Base-by-base conservation (phyloP, 306 rosid genomes). In the Trifolium repens region DNA sequence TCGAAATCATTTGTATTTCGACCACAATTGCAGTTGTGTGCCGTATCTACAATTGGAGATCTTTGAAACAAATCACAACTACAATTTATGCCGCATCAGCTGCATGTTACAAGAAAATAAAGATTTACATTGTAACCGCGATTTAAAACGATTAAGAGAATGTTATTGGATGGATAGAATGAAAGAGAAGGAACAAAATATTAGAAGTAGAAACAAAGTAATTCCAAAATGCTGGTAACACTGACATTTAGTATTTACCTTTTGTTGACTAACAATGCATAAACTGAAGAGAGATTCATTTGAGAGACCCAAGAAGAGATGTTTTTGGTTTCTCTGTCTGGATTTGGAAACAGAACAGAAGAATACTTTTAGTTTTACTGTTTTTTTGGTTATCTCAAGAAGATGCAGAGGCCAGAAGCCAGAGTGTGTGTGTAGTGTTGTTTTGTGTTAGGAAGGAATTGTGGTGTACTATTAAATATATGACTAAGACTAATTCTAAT, bases 251-350 rank as follows among this genome's bases (percentile, higher is more conserved):
- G 64, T 58, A 58, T 58, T 58, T 58, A 81, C 81, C 87, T 61
- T 59, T 7, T 59, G 65, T 59, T 59, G 17, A 59, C 37, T 26
- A 59, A 12, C 24, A 79, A 67, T 55, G 61, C 77, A 47, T 24
- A 73, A 63, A 74, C 14, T 80, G 83, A 83, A 79, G 84, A 53
- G 75, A 73, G 87, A 59, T 68, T 58, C 64, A 26, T 58, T 78
- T 83, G 82, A 89, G 86, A 81, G 69, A 86, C 72, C 88, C 89
- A 80, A 89, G 85, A 79, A 85, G 88, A 82, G 80, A 82, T 82
- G 84, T 85, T 69, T 50, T 30, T 69, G 60, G 42, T 71, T 54
- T 71, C 49, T 27, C 6, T 80, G 68, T 73, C 49, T 74, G 85
- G 79, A 80, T 71, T 82, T 79, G 61, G 84, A 63, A 76, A 76